Evolutionary conservation across 805 yeast genomes (phyloP), one percentile per base, ranked within the genome.

Genomic region (Wickerhamiella lipophila): DNA sequence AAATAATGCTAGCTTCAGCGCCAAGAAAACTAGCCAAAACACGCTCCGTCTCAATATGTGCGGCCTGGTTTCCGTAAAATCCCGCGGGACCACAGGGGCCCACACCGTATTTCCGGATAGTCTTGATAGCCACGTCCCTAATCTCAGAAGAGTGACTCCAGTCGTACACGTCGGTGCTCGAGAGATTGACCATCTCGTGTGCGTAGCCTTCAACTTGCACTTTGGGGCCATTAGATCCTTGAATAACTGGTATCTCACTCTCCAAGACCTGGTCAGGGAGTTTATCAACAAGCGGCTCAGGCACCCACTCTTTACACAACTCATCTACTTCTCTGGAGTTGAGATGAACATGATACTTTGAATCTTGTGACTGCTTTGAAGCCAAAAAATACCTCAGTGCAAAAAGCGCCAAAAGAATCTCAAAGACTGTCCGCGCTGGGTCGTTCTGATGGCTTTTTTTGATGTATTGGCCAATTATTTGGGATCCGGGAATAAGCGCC

Each of bases 41-140:
- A 57, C 77, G 78, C 63, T 87, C 94, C 50, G 84, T 71, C 57
- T 81, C 73, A 49, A 78, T 79, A 61, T 92, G 98, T 40, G 80
- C 86, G 61, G 87, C 95, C 65, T 87, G 95, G 52, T 87, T 83
- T 53, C 98, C 98, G 64, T 88, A 92, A 60, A 92, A 92, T 50
- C 95, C 94, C 39, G 96, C 94, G 4, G 98, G 97, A 36, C 97
- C 96, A 70, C 98, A 92, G 0, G 96, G 89, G 55, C 98, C 98
- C 46, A 92, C 96, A 62, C 98, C 98, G 51, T 82, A 78, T 50
- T 71, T 70, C 42, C 70, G 69, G 52, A 92, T 78, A 19, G 77
- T 71, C 26, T 68, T 62, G 47, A 75, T 72, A 3, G 87, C 86
- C 11, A 70, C 73, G 18, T 69, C 63, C 47, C 68, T 68, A 35